phyloP scores from a whole-genome alignment of 2,329 filamentous ascomycete species.

The Alternaria arborescens region DNA sequence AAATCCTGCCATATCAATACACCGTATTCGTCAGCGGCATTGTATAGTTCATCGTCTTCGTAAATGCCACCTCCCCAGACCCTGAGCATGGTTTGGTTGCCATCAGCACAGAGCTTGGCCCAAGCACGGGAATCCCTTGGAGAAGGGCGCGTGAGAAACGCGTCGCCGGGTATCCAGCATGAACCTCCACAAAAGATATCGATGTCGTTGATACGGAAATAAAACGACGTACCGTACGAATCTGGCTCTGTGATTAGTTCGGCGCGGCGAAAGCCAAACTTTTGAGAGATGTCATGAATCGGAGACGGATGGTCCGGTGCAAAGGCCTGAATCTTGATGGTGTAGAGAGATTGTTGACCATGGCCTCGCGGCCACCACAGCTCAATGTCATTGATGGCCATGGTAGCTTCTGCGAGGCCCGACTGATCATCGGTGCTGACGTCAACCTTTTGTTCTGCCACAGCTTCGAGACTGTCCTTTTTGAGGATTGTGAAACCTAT shows the following conservation, averaged over 20 bases:
- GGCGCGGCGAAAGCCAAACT: conserved; percentile 67
- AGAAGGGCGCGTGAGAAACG: conserved; percentile 75
- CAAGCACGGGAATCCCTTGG: conserved; percentile 73
- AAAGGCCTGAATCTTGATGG: conserved; percentile 49
- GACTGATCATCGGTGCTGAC: conserved; percentile 18
- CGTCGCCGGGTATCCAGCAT: conserved; percentile 86
- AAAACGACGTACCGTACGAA: conserved; percentile 76
- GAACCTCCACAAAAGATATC: conserved; percentile 84
- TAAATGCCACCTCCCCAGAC: conserved; percentile 85
- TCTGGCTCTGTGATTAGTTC: conserved; percentile 57
- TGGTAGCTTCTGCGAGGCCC: conserved; percentile 49
- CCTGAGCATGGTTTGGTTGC: conserved; percentile 82
- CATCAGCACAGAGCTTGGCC: conserved; percentile 77
- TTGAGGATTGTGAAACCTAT: conserved; percentile 5
- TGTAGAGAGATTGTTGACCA: conserved; percentile 76
- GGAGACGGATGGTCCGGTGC: background rate
- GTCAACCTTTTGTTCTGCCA: background rate
- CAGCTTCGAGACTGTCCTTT: background rate
- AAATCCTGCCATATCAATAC: conserved; percentile 89
- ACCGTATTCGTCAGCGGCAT: conserved; percentile 78
- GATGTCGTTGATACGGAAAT: conserved; percentile 78
- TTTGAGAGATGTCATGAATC: conserved; percentile 7
- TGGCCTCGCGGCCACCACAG: conserved; percentile 83
- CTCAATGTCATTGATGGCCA: conserved; percentile 62
- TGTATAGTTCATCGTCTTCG: conserved; percentile 76